Evolutionary conservation across 176 grass and related monocot genomes (phyloP), one percentile per base, ranked within the genome.

Genomic region (Cocos nucifera): DNA sequence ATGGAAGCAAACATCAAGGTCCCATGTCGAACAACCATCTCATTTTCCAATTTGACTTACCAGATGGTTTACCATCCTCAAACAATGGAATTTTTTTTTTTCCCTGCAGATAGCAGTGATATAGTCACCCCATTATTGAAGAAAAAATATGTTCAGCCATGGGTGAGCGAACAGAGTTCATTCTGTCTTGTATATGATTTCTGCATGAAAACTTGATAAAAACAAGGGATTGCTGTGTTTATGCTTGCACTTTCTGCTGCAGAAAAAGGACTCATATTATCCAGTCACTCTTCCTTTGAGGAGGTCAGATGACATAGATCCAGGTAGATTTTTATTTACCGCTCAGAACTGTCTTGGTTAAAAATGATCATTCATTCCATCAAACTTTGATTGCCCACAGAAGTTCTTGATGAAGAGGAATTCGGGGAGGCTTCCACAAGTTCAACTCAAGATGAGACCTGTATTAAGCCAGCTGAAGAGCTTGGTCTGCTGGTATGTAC

Each of bases 391-490:
- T 7, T 2, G 27, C 49, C 39, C 35, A 32, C 50, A 74, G 59
- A 74, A 54, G 49, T 52, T 58, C 71, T 56, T 64, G 64, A 74
- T 50, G 64, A 74, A 44, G 19, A 53, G 60, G 79, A 83, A 48
- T 64, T 90, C 49, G 61, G 67, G 17, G 71, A 75, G 18, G 19
- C 64, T 71, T 83, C 59, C 3, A 66, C 17, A 75, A 80, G 58
- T 82, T 90, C 83, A 90, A 62, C 56, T 71, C 67, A 86, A 56
- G 70, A 73, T 14, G 83, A 86, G 67, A 28, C 69, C 74, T 80
- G 56, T 4, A 61, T 70, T 30, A 55, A 58, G 49, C 76, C 83
- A 68, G 75, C 83, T n/a, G 56, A 77, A 82, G 82, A 86, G 64
- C 87, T 86, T 68, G 49, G 74, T 71, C 58, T 90, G 50, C 75